These are phyloP conservation scores for Candida patagonica DNA, from an alignment of 805 yeast genomes.

Conservation along the genomic window DNA sequence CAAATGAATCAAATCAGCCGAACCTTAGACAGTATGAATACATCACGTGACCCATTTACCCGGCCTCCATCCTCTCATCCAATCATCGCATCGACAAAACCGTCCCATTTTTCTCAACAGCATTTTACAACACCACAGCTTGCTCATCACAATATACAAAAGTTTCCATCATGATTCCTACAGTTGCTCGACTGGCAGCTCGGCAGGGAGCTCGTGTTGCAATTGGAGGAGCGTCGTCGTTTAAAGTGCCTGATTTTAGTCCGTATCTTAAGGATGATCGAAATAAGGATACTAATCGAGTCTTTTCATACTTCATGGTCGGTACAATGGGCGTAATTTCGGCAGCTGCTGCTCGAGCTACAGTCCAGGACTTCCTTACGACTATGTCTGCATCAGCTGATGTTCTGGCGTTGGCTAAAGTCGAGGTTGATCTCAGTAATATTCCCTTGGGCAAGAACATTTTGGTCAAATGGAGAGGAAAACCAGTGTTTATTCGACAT, in stretches of 20 bases:
- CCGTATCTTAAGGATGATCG: constrained; percentile 64
- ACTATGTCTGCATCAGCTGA: constrained; percentile 98
- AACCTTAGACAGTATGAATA: too few relatives aligned
- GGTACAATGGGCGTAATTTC: constrained; percentile 87
- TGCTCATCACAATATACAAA: neutral
- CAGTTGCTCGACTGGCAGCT: constrained; percentile 6
- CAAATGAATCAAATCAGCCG: too few relatives aligned
- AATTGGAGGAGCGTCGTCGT: constrained; percentile 46
- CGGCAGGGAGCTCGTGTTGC: constrained; percentile 5
- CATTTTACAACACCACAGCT: neutral
- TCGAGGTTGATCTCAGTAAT: constrained; percentile 86
- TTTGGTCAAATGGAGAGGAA: constrained; percentile 99
- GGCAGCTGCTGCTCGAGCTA: constrained; percentile 93
- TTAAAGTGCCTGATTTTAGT: constrained; percentile 86
- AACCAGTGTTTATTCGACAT: constrained; percentile 99
- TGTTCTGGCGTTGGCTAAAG: constrained; percentile 98
- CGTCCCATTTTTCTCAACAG: neutral
- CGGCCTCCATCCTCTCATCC: neutral
- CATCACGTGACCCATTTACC: neutral
- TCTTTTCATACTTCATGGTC: constrained; percentile 92
- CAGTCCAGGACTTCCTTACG: constrained; percentile 82
- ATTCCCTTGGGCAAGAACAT: constrained; percentile 98
- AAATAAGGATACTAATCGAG: constrained; percentile 70
- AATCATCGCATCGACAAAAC: neutral
- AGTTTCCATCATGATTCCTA: constrained; percentile 5